These are phyloP conservation scores for Leishmania tropica DNA, from an alignment of 208 protist species.

Conservation along the genomic window DNA sequence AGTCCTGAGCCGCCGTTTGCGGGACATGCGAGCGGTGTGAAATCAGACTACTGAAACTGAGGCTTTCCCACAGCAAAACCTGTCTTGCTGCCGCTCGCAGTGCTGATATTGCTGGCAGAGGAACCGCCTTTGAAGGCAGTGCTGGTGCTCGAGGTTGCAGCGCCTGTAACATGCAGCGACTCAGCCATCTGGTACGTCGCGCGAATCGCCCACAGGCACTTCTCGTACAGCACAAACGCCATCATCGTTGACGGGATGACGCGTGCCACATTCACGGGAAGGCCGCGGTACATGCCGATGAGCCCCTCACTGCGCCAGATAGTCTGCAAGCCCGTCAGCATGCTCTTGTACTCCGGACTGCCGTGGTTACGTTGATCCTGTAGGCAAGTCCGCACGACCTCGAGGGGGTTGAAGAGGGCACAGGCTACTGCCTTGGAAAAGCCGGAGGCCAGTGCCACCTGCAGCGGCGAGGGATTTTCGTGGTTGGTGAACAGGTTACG, in stretches of 20 bases:
- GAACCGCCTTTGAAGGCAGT: not conserved
- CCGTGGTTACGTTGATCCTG: slow-evolving; percentile 71
- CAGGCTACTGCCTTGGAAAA: slow-evolving; percentile 74
- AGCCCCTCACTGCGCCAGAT: slow-evolving; percentile 82
- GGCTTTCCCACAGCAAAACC: not conserved
- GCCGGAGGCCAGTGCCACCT: slow-evolving; percentile 69
- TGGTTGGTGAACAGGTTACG: slow-evolving; percentile 60
- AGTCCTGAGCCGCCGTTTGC: too few relatives aligned
- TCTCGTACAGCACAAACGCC: slow-evolving; percentile 85
- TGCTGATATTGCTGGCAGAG: not conserved
- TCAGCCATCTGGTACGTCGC: slow-evolving; percentile 27
- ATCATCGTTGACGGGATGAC: slow-evolving; percentile 82
- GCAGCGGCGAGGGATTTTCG: slow-evolving; percentile 57
- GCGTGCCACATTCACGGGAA: slow-evolving; percentile 78
- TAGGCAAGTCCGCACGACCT: slow-evolving; percentile 82
- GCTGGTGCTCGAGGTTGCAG: slow-evolving; percentile 1
- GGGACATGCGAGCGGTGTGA: not conserved
- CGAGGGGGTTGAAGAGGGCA: slow-evolving; percentile 79
- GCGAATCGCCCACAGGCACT: slow-evolving; percentile 58
- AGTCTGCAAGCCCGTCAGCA: slow-evolving; percentile 56
- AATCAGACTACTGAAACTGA: slow-evolving; percentile 16
- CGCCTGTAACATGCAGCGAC: slow-evolving; percentile 10
- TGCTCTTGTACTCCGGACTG: slow-evolving; percentile 49
- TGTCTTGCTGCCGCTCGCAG: not conserved
- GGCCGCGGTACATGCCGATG: slow-evolving; percentile 74